Conservation (phyloP, 73 alveolate genomes). For the Tetrahymena malaccensis region DNA sequence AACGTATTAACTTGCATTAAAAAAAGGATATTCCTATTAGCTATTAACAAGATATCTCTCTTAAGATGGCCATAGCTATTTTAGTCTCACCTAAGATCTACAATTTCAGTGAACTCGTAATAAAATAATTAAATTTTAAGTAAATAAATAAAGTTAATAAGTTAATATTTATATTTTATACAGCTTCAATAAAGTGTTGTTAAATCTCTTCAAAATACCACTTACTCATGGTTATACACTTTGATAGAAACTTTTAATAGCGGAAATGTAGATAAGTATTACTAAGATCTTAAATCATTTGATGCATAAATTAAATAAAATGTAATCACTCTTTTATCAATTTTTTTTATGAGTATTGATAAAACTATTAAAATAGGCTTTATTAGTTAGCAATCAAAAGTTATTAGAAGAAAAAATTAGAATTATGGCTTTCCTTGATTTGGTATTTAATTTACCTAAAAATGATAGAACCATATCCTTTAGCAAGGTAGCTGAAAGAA, state of each 20-base stretch:
- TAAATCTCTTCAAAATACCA: constrained; percentile 1
- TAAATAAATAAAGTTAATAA: neutral
- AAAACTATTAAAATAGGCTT: neutral
- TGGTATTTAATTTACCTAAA: constrained; percentile 35
- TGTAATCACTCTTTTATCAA: neutral
- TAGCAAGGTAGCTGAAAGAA: neutral
- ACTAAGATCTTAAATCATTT: neutral
- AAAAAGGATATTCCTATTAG: neutral
- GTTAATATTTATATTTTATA: neutral
- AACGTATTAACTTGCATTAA: neutral
- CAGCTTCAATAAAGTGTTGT: constrained; percentile 15
- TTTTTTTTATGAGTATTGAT: neutral
- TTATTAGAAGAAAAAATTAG: constrained; percentile 29
- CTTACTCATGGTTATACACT: constrained; percentile 14
- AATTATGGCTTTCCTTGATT: constrained; percentile 40
- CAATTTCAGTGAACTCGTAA: constrained; percentile 33
- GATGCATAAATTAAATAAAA: neutral
- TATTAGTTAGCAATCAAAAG: neutral
- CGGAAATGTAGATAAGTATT: constrained; percentile 15
- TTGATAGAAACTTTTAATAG: constrained; percentile 31
- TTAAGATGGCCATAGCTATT: constrained; percentile 37
- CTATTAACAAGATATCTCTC: constrained; percentile 2
- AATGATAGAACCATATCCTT: constrained; percentile 23
- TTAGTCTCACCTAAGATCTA: constrained; percentile 34
- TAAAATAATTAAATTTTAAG: neutral